Evolutionary conservation across 768 basidiomycete genomes (phyloP), one percentile per base, ranked within the genome.

Genomic region (Stropharia rugosoannulata): DNA sequence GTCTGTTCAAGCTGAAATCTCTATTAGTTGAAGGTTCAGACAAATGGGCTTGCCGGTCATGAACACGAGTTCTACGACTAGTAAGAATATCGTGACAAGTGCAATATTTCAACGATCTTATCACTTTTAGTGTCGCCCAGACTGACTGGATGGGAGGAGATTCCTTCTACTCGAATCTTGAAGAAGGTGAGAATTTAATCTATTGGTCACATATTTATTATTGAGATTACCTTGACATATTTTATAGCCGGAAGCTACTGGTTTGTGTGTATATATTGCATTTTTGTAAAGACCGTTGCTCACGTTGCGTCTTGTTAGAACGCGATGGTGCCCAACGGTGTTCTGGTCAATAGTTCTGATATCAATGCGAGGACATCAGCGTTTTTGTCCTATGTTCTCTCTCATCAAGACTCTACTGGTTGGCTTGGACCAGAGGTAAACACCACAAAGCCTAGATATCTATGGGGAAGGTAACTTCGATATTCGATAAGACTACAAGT

Each of bases 371-470:
- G 77, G 59, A 79, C 80, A 0, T 74, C 75, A 12, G 69, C 70
- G 15, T 82, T 82, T 62, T 66, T 83, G 25, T 68, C 75, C 45
- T 81, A 81, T 57, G 81, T 82, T 6, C 59, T 83, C 13, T 71
- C 68, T 51, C 75, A 81, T 52, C 82, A 82, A 62, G 80, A 81
- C 59, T 73, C 74, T 4, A 77, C 78, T 6, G 82, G 82, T 3
- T 82, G 82, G 82, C 69, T 83, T 25, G 82, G 81, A 3, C 81
- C 82, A 4, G 81, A 82, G 58, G 79, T 80, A 15, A 74, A 74
- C 51, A 81, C 79, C 8, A 76, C 67, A 35, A 81, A 82, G 60
- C 80, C 82, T 19, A 73, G 80, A 7, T 81, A 76, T 56, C 66
- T 83, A 4, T 82, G 81, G 82, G 81, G 81, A 53, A 72, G 80